A percentile compares a stretch with the other conserved stretches of the same genome.
Evolutionary conservation across 2,329 filamentous ascomycete genomes (phyloP).

Genomic region (Sarocladiaceae sp.): DNA sequence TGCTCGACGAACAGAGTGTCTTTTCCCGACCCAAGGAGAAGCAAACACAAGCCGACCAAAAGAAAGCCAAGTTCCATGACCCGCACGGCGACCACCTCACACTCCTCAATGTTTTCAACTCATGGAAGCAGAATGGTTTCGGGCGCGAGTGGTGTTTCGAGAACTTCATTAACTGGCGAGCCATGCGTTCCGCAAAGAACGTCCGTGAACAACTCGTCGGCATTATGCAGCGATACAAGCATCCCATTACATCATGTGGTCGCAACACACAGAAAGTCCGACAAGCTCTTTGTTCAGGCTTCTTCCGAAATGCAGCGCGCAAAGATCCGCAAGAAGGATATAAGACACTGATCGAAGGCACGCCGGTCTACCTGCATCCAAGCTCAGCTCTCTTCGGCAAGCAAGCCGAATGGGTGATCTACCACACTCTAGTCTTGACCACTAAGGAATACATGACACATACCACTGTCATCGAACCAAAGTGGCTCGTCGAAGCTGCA

Average conservation of each 20-base stretch:
- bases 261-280: constrained; percentile 83
- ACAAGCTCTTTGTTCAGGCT: constrained; percentile 84
- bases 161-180: constrained; percentile 92
- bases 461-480: constrained; percentile 89
- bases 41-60: constrained; percentile 91
- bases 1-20: constrained; percentile 81
- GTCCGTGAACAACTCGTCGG: constrained; percentile 87
- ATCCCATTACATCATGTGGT: constrained; percentile 78
- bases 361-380: constrained; percentile 91
- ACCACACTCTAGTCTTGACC: constrained; percentile 84
- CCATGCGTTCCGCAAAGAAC: constrained; percentile 85
- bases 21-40: constrained; percentile 98
- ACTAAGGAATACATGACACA: constrained; percentile 98
- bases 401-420: constrained; percentile 93
- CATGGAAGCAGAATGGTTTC: constrained; percentile 84
- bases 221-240: constrained; percentile 90
- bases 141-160: constrained; percentile 93
- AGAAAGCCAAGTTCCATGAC: constrained; percentile 97
- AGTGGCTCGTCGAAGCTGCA: constrained; percentile 91
- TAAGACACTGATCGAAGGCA: constrained; percentile 94
- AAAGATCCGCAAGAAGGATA: constrained; percentile 97
- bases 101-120: constrained; percentile 92
- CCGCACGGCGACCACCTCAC: constrained; percentile 92
- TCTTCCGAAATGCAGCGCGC: constrained; percentile 91
- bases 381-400: constrained; percentile 91